Evolutionary conservation across 2,329 filamentous ascomycete genomes (phyloP), one percentile per base, ranked within the genome.

Genomic region (Emergomyces pasteurianus): DNA sequence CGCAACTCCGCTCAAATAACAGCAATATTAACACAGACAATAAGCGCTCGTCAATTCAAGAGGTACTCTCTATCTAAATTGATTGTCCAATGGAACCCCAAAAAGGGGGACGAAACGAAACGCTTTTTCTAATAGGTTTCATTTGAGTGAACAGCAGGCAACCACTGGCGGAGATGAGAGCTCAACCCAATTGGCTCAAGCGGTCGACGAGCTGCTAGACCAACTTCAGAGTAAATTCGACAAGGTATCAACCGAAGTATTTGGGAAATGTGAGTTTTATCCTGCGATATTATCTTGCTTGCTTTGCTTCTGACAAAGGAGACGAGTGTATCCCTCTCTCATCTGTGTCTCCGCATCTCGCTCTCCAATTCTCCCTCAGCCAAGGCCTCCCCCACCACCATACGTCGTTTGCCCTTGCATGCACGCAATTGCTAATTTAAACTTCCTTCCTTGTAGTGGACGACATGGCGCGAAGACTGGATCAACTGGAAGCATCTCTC

Each of bases 151-250:
- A n/a, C 57, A 58, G 26, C 36, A 68, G 61, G 36, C 57, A 58
- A 43, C 58, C 8, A 38, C 52, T 10, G 52, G 58, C 3, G 64
- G 64, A 43, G 64, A 66, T 28, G 59, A 55, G n/a, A 58, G 62
- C 36, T 50, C 73, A 6, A 72, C 73, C 60, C 71, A 92, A 70
- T 82, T 95, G 61, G 86, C 86, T 1, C 84, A 84, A 3, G 89
- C 91, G 1, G 87, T 96, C 1, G 92, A 96, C 67, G 90, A 96
- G 47, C 81, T 96, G 2, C 79, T 96, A 3, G 90, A 92, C 71
- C 87, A 90, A 53, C 78, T 96, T 0, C 89, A 89, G 58, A 87
- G 84, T 73, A 95, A 95, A 73, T 96, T 96, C 73, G 86, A 88
- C 23, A 84, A 83, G 14, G 86, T 96, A 5, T 95, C 90, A 9